A percentile compares a stretch with the other conserved stretches of the same genome.
phyloP scores from a whole-genome alignment of 805 yeast species.

The Lachancea meyersii region DNA sequence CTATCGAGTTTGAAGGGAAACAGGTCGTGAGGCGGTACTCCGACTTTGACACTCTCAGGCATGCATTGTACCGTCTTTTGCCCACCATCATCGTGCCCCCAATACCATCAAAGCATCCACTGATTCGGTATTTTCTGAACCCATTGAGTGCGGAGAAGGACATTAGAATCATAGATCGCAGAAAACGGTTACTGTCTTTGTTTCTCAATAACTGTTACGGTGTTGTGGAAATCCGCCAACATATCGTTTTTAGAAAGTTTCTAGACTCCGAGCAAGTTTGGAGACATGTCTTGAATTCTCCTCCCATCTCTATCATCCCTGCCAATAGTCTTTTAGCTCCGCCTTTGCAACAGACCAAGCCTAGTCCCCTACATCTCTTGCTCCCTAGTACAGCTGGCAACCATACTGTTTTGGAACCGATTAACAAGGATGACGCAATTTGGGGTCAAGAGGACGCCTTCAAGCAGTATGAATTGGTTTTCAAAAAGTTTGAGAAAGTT shows the following conservation, averaged over 20 bases:
- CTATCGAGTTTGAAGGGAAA: slow-evolving; percentile 55
- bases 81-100: slow-evolving; percentile 89
- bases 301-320: slow-evolving; percentile 51
- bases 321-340: slow-evolving; percentile 50
- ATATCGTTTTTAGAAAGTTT: slow-evolving; percentile 66
- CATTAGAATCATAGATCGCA: slow-evolving; percentile 49
- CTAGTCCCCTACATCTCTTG: slow-evolving; percentile 53
- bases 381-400: slow-evolving; percentile 55
- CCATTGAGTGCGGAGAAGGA: slow-evolving; percentile 41
- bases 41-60: slow-evolving; percentile 82
- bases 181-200: slow-evolving; percentile 67
- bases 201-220: slow-evolving; percentile 72
- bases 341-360: slow-evolving; percentile 52
- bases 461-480: slow-evolving; percentile 35
- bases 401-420: slow-evolving; percentile 23
- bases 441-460: slow-evolving; percentile 37
- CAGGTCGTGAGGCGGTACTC: slow-evolving; percentile 80
- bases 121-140: slow-evolving; percentile 40
- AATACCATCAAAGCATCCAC: slow-evolving; percentile 78
- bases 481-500: slow-evolving; percentile 24
- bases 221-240: slow-evolving; percentile 49
- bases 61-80: slow-evolving; percentile 59
- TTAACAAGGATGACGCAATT: slow-evolving; percentile 19
- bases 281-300: slow-evolving; percentile 61
- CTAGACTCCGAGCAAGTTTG: slow-evolving; percentile 81